Evolutionary conservation across 1,139 yeast genomes (phyloP), one percentile per base, ranked within the genome.

Genomic region (Kluyveromyces sp.): DNA sequence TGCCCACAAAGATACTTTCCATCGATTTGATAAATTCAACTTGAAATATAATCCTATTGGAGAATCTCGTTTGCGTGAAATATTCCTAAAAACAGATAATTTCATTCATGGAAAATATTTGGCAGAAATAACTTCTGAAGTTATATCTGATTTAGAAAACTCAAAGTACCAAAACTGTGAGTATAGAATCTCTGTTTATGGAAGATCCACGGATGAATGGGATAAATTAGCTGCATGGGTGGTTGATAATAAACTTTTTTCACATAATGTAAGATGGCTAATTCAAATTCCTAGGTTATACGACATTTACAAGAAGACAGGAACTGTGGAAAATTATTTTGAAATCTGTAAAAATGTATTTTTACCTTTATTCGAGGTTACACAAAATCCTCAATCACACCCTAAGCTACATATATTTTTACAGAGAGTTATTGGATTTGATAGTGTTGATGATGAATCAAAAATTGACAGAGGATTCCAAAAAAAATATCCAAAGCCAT

Each of bases 11-110:
- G 98, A 94, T 63, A 84, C 97, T 0, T 94, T 94, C 76, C 98
- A 94, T 67, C 77, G 98, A 59, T 94, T 94, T 63, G 99, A 94
- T 68, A 94, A 94, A 68, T 94, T 94, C 74, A 94, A 94, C 65
- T 75, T 94, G 69, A 94, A 94, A 67, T 94, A 94, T 70, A 94
- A 94, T 61, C 99, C 99, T 25, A 85, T 94, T 59, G 99, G 99
- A 27, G 98, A 92, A 69, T 90, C 97, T 25, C 82, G 98, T 66
- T 72, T 94, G 63, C 79, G 98, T 67, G 97, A 92, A 63, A 92
- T 94, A 47, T 94, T 94, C 64, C 73, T 94, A 59, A 94, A 92
- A 67, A 92, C 98, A 0, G 97, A 94, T 63, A 94, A 94, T 65
- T 89, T 81, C 64, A 85, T 94, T 56, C 67, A 83, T 45, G 99